Evolutionary conservation across 202 grass and related monocot genomes (phyloP), one percentile per base, ranked within the genome.

Genomic region (Brachypodium distachyon): DNA sequence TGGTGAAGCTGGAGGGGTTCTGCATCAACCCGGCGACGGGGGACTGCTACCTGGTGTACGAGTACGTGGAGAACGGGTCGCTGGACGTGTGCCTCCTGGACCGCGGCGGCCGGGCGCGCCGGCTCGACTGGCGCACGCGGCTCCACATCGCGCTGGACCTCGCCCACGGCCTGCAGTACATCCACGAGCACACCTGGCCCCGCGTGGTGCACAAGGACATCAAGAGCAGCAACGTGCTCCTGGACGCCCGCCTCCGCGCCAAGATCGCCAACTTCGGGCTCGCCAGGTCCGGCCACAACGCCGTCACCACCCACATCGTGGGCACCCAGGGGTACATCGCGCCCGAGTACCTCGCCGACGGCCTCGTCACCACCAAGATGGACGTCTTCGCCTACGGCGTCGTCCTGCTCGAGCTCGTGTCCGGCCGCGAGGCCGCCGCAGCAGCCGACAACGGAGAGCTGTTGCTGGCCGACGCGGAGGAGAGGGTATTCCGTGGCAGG

Each of bases 241-340:
- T 98, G 12, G 96, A 98, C 82, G 83, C 18, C 32, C 62, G 53
- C 57, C 74, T 98, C 58, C 83, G 43, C 72, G 96, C 91, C 80
- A 98, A 98, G 91, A 95, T 98, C 61, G 91, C 96, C 68, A 98
- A 98, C 89, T 98, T 98, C 66, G 96, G 96, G 18, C 96, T 98
- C 73, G 96, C 96, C 81, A 94, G 88, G 83, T 81, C 96, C 29
- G 96, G 96, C 51, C 73, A 82, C 82, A 98, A 98, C 84, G 96
- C 96, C 22, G 87, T 98, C 66, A 98, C 96, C 62, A 98, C 96
- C 41, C 87, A 95, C 86, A 98, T 98, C 84, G 84, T 98, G 3
- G 96, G 96, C 77, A 95, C 96, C 11, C 96, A 95, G 87, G 91
- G 94, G 0, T 97, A 98, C 90, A 90, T 98, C 73, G 87, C 96